Conservation (phyloP, 2,329 filamentous ascomycete genomes). For the Ceratocystis smalleyi region DNA sequence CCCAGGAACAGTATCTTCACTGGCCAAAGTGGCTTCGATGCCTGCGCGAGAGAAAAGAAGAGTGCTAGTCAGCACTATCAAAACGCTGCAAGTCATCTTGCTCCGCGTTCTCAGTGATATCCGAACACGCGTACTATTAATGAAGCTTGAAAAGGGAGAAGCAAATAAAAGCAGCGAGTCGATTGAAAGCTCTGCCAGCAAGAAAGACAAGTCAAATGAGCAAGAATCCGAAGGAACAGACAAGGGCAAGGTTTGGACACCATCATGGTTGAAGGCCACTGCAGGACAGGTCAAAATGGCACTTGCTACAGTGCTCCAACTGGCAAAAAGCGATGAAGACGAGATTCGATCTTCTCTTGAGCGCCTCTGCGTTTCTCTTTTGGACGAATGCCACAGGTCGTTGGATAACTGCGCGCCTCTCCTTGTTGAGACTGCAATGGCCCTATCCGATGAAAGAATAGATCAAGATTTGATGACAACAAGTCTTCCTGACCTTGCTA, state of each 20-base stretch:
- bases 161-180: constrained; percentile 1
- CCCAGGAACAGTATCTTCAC: constrained; percentile 68
- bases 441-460: constrained; percentile 34
- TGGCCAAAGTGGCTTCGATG: constrained; percentile 60
- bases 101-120: constrained; percentile 43
- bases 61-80: constrained; percentile 48
- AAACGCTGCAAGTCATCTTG: constrained; percentile 40
- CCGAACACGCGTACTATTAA: constrained; percentile 33
- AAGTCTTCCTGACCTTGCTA: constrained; percentile 44
- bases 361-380: constrained; percentile 53
- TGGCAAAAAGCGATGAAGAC: constrained; percentile 53
- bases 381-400: constrained; percentile 64
- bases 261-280: constrained; percentile 65
- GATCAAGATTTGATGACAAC: constrained; percentile 30
- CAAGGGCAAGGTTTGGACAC: constrained; percentile 29
- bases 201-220: neutral
- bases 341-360: constrained; percentile 56
- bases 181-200: neutral
- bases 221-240: constrained; percentile 19
- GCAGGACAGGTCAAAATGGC: constrained; percentile 68
- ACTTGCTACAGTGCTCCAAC: constrained; percentile 57
- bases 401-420: constrained; percentile 54
- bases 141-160: constrained; percentile 21
- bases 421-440: constrained; percentile 67
- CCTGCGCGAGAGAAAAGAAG: constrained; percentile 41